Conservation (phyloP, 2,329 filamentous ascomycete species). For the Penicillium fuscoglaucum region DNA sequence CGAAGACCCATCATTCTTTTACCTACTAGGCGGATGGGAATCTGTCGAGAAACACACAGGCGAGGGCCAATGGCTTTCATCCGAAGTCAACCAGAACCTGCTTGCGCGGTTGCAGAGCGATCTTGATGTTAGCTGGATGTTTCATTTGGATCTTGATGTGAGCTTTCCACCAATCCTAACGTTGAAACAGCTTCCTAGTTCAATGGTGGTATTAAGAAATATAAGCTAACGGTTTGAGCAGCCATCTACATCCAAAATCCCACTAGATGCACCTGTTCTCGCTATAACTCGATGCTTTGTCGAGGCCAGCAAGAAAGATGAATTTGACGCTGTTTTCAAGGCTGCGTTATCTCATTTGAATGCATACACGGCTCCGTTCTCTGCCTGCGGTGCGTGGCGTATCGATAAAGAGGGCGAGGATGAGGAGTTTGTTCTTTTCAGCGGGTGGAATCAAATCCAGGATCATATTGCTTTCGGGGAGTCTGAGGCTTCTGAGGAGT, state of each 20-base stretch:
- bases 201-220: neutral
- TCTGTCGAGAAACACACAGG: constrained; percentile 45
- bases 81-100: constrained; percentile 43
- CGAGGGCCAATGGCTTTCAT: constrained; percentile 42
- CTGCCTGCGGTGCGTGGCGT: constrained; percentile 42
- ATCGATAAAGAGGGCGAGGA: constrained; percentile 38
- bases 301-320: constrained; percentile 15
- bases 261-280: constrained; percentile 32
- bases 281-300: constrained; percentile 40
- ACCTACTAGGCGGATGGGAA: constrained; percentile 50
- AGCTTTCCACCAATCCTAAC: neutral
- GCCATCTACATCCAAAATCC: constrained; percentile 20
- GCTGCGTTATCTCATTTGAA: constrained; percentile 29
- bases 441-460: constrained; percentile 40
- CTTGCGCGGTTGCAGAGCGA: constrained; percentile 38
- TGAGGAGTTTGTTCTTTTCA: constrained; percentile 48
- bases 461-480: constrained; percentile 39
- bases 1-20: constrained; percentile 47
- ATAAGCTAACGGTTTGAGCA: neutral
- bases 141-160: constrained; percentile 46
- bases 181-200: too few species aligned
- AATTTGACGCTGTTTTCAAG: constrained; percentile 32
- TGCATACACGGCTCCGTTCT: constrained; percentile 29
- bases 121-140: constrained; percentile 46
- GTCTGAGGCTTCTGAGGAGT: constrained; percentile 34